phyloP scores from a whole-genome alignment of 2,329 filamentous ascomycete genomes.

The Grosmannia clavigera region DNA sequence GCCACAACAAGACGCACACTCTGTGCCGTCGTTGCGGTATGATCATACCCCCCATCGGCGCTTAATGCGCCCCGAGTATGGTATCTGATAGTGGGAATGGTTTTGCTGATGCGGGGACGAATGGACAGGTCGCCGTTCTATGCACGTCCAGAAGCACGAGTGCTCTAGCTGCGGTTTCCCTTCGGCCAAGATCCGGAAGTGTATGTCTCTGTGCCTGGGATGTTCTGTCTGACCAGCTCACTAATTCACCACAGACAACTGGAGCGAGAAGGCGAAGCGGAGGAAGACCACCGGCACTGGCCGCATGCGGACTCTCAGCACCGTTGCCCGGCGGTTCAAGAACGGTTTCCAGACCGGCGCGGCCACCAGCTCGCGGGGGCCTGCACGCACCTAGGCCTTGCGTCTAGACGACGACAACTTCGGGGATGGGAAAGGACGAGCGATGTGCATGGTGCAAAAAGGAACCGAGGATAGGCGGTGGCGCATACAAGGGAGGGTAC shows the following conservation, averaged over 20 bases:
- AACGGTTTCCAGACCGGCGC: constrained; percentile 92
- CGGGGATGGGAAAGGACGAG: neutral
- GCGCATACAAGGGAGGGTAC: constrained; percentile 1
- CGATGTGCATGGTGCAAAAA: neutral
- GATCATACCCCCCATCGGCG: constrained; percentile 27
- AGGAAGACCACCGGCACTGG: constrained; percentile 98
- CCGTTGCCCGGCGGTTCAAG: constrained; percentile 83
- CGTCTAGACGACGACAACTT: neutral
- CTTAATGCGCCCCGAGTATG: neutral
- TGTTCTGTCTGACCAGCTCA: neutral
- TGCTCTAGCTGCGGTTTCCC: constrained; percentile 95
- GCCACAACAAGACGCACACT: constrained; percentile 98
- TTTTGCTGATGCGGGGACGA: neutral
- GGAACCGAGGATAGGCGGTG: neutral
- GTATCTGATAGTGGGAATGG: neutral
- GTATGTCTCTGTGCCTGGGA: constrained; percentile 48
- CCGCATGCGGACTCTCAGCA: constrained; percentile 91
- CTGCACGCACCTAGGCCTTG: constrained; percentile 22
- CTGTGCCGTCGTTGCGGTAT: constrained; percentile 96
- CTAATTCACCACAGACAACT: constrained; percentile 63
- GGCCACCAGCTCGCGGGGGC: constrained; percentile 72
- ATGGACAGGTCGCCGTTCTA: constrained; percentile 71
- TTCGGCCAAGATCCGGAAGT: constrained; percentile 93
- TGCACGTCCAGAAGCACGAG: constrained; percentile 99
- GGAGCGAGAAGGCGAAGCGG: constrained; percentile 99